A percentile compares a stretch with the other conserved stretches of the same genome.
Conservation (phyloP, 768 basidiomycete genomes). For the Russula griseocarnosa region DNA sequence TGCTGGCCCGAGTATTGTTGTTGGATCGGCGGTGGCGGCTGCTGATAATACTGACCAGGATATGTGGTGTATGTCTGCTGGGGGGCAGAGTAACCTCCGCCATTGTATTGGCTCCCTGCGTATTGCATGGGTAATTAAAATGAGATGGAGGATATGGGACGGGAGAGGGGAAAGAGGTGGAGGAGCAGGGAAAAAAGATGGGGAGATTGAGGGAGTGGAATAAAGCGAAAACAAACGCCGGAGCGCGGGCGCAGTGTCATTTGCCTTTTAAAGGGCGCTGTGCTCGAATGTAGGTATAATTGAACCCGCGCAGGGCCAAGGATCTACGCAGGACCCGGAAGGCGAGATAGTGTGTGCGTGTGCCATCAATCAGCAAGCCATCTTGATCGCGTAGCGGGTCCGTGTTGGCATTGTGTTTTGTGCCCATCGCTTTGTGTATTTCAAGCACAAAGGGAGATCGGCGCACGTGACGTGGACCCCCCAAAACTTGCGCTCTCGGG, state of each 20-base stretch:
- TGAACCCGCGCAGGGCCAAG: neutral
- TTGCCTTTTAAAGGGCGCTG: constrained; percentile 26
- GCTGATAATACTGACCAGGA: constrained; percentile 22
- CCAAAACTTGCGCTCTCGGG: neutral
- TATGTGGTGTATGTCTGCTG: constrained; percentile 17
- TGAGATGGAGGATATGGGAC: neutral
- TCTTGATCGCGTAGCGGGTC: neutral
- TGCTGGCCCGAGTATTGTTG: constrained; percentile 27
- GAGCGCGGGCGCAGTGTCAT: constrained; percentile 25
- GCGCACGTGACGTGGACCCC: neutral
- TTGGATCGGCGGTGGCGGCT: constrained; percentile 26
- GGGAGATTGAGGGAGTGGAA: constrained; percentile 6
- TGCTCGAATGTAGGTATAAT: neutral
- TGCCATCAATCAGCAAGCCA: neutral
- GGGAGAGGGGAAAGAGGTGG: neutral
- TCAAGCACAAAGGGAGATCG: no score
- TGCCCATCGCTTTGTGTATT: neutral
- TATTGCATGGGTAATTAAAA: constrained; percentile 19
- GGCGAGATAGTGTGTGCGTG: neutral
- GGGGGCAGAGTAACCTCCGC: constrained; percentile 6
- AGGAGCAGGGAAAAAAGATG: constrained; percentile 20
- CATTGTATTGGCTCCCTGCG: constrained; percentile 16
- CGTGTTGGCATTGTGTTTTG: neutral
- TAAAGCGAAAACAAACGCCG: neutral
- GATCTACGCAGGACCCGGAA: neutral